phyloP scores from a whole-genome alignment of 2,329 filamentous ascomycete genomes.

The Venturia asperata region DNA sequence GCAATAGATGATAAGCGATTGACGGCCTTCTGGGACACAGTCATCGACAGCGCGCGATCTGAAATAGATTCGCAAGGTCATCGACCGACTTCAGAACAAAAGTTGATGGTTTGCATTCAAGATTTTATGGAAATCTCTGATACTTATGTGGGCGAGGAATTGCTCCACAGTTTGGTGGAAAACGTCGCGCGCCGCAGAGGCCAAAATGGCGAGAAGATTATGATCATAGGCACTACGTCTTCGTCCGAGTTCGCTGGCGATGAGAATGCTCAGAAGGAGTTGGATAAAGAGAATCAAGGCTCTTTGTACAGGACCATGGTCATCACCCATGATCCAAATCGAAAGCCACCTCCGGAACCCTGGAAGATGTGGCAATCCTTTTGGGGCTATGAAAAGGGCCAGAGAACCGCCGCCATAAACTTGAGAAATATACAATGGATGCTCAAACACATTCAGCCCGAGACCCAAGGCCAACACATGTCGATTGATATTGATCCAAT shows the following conservation, averaged over 20 bases:
- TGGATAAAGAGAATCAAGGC: conserved; percentile 41
- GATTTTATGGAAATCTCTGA: conserved; percentile 73
- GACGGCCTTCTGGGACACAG: conserved; percentile 8
- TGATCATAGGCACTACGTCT: conserved; percentile 73
- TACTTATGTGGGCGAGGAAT: conserved; percentile 59
- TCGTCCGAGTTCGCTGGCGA: conserved; percentile 39
- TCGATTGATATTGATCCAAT: background rate
- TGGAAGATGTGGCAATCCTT: background rate
- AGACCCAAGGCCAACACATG: background rate
- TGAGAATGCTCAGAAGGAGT: conserved; percentile 16
- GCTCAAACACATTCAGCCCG: conserved; percentile 9
- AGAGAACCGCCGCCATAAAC: background rate
- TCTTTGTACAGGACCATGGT: conserved; percentile 48
- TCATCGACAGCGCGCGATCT: conserved; percentile 11
- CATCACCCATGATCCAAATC: conserved; percentile 39
- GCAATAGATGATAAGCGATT: conserved; percentile 1
- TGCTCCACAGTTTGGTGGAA: conserved; percentile 63
- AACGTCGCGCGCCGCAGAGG: conserved; percentile 65
- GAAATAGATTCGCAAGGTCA: conserved; percentile 21
- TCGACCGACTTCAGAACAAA: conserved; percentile 31
- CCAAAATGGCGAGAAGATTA: conserved; percentile 60
- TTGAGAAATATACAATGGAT: conserved; percentile 3
- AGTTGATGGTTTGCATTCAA: conserved; percentile 68
- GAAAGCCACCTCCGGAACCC: background rate
- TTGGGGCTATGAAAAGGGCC: background rate